phyloP scores from a whole-genome alignment of 768 basidiomycete genomes.

The Lentinus tigrinus region DNA sequence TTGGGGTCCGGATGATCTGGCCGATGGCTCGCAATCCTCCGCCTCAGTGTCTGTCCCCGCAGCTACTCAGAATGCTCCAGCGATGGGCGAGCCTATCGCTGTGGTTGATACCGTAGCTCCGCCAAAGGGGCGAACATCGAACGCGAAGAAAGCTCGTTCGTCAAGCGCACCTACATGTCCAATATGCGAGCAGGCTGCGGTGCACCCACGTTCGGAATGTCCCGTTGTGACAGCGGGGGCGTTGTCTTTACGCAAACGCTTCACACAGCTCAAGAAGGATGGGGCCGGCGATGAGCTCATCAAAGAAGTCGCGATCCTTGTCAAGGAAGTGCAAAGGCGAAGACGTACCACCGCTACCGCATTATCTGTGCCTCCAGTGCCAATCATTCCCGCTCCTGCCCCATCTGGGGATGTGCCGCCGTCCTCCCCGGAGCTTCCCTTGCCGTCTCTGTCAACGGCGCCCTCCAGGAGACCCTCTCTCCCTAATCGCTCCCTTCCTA shows the following conservation, averaged over 20 bases:
- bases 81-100: neutral
- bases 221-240: conserved; percentile 46
- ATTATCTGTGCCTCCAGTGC: neutral
- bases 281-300: conserved; percentile 33
- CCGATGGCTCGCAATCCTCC: neutral
- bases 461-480: neutral
- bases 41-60: neutral
- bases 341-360: conserved; percentile 17
- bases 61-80: neutral
- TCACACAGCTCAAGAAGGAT: conserved; percentile 40
- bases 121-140: neutral
- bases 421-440: conserved; percentile 1
- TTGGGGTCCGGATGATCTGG: conserved; percentile 16
- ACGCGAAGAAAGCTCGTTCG: conserved; percentile 3
- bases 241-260: conserved; percentile 42
- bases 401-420: neutral
- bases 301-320: conserved; percentile 38
- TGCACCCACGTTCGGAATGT: conserved; percentile 51
- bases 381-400: neutral
- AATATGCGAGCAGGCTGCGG: conserved; percentile 43
- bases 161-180: conserved; percentile 33
- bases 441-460: neutral
- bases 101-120: neutral
- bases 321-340: conserved; percentile 27
- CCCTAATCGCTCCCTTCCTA: conserved; percentile 7